These are phyloP conservation scores for Komagataella mondaviorum DNA, from an alignment of 805 yeast genomes.

Conservation along the genomic window DNA sequence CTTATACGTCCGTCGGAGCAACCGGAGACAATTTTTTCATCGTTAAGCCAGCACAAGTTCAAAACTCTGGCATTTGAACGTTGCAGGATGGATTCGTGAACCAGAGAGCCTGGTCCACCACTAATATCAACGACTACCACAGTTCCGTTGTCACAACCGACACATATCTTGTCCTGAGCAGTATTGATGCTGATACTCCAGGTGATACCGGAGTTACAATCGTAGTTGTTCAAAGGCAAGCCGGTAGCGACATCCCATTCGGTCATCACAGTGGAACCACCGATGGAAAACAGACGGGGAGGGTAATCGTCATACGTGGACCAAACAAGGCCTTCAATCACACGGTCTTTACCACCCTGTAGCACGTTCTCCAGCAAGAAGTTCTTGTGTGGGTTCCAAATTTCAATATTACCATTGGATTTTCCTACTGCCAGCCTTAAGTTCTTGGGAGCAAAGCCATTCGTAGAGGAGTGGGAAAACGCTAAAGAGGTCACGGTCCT, in stretches of 20 bases:
- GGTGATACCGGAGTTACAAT: slow-evolving; percentile 85
- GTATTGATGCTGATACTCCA: slow-evolving; percentile 75
- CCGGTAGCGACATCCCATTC: slow-evolving; percentile 85
- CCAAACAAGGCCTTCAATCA: slow-evolving; percentile 90
- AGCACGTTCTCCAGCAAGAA: slow-evolving; percentile 73
- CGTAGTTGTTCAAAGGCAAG: slow-evolving; percentile 58
- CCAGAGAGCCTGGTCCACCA: slow-evolving; percentile 77
- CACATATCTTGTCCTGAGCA: slow-evolving; percentile 52
- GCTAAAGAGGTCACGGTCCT: slow-evolving; percentile 72
- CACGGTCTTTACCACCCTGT: slow-evolving; percentile 69
- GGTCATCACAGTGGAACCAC: slow-evolving; percentile 82
- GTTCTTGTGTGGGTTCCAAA: slow-evolving; percentile 77
- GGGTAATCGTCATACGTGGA: slow-evolving; percentile 26
- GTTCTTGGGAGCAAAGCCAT: slow-evolving; percentile 32
- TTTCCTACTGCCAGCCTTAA: slow-evolving; percentile 84
- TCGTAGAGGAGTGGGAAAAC: slow-evolving; percentile 50
- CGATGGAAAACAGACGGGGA: slow-evolving; percentile 77
- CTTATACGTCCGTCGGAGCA: slow-evolving; percentile 91
- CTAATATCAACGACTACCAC: slow-evolving; percentile 75
- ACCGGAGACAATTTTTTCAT: slow-evolving; percentile 69
- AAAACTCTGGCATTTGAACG: slow-evolving; percentile 77
- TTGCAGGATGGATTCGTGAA: slow-evolving; percentile 62
- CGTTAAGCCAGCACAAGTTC: slow-evolving; percentile 61
- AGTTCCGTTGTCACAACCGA: slow-evolving; percentile 93
- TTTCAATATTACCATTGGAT: slow-evolving; percentile 88